Evolutionary conservation across 2,329 filamentous ascomycete species (phyloP).

Genomic region (Cladosporium sp.): DNA sequence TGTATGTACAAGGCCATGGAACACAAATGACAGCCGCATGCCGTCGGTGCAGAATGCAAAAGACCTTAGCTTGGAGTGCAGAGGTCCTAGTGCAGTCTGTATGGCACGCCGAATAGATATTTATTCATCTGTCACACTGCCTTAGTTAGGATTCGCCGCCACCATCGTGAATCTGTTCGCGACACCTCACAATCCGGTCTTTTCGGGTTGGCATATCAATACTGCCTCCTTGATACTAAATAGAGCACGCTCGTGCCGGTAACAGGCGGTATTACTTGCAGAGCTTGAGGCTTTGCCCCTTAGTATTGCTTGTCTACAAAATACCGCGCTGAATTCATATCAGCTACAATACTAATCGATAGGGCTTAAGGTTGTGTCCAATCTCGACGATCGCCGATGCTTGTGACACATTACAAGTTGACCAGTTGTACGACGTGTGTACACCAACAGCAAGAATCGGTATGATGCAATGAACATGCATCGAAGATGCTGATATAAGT

Average conservation of each 20-base stretch:
- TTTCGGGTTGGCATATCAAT: neutral
- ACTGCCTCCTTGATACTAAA: no score
- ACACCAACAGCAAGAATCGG: neutral
- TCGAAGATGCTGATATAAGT: neutral
- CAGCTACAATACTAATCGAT: neutral
- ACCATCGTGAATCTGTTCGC: neutral
- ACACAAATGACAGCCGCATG: neutral
- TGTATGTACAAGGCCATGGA: neutral
- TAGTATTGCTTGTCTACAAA: no score
- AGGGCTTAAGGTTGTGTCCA: neutral
- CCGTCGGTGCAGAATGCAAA: no score
- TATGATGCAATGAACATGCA: neutral
- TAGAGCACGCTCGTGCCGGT: no score
- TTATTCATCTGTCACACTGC: neutral
- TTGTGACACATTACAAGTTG: neutral
- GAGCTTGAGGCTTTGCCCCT: no score
- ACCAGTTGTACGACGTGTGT: neutral
- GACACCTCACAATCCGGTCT: neutral
- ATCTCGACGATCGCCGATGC: neutral
- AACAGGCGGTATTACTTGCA: no score
- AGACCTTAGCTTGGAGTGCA: no score
- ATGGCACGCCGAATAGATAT: no score
- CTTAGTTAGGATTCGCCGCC: neutral
- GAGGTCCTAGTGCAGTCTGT: no score
- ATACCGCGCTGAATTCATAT: no score